These are phyloP conservation scores for Stylosanthes scabra DNA, from an alignment of 331 rosid species.

Conservation along the genomic window DNA sequence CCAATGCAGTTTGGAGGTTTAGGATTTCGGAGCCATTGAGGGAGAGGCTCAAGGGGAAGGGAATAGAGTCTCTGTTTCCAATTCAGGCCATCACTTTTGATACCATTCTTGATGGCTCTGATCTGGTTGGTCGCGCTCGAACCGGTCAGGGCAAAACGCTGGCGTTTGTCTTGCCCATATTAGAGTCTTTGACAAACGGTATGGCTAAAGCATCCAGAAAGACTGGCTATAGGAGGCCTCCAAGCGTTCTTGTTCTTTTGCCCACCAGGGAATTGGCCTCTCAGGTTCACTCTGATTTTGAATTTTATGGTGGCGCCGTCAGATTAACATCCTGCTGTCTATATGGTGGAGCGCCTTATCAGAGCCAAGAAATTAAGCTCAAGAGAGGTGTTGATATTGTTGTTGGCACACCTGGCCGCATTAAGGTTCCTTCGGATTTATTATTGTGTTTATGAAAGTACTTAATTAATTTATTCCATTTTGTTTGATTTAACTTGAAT, in stretches of 20 bases:
- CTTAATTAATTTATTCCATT: neutral
- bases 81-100: constrained; percentile 91
- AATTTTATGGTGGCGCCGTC: constrained; percentile 72
- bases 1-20: constrained; percentile 66
- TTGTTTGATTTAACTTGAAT: neutral
- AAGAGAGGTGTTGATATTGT: constrained; percentile 80
- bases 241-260: constrained; percentile 82
- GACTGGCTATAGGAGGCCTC: constrained; percentile 77
- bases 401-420: constrained; percentile 89
- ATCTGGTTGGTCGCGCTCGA: constrained; percentile 89
- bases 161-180: constrained; percentile 84
- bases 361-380: constrained; percentile 55
- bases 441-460: too few relatives aligned
- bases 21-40: constrained; percentile 74
- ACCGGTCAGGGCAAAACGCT: constrained; percentile 98
- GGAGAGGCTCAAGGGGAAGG: constrained; percentile 75
- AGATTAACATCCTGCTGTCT: constrained; percentile 80
- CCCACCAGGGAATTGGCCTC: constrained; percentile 96
- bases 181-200: constrained; percentile 77
- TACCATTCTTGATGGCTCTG: constrained; percentile 68
- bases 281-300: constrained; percentile 83
- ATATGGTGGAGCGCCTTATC: constrained; percentile 72
- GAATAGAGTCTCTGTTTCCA: constrained; percentile 69
- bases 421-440: constrained; percentile 61
- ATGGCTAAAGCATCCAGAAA: constrained; percentile 50